These are phyloP conservation scores for Prunus salicina DNA, from an alignment of 306 rosid species.

Conservation along the genomic window DNA sequence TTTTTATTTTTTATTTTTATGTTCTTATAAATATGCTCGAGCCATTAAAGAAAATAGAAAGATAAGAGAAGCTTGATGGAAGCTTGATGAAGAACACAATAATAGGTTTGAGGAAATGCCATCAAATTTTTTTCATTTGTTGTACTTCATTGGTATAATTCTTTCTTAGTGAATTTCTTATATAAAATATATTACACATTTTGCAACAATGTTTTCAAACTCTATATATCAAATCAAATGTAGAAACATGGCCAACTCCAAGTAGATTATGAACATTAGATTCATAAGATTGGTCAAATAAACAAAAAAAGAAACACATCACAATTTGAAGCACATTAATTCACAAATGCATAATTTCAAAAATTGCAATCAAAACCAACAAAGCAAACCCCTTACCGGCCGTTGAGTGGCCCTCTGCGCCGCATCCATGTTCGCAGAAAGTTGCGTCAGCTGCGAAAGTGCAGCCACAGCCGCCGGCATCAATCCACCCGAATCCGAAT, in stretches of 20 bases:
- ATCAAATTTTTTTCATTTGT: too few species aligned
- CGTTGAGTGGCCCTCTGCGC: slow-evolving; percentile 20
- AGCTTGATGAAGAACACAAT: not conserved
- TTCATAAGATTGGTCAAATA: not conserved
- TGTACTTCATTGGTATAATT: not conserved
- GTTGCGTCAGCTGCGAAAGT: slow-evolving; percentile 22
- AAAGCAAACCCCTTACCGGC: slow-evolving; percentile 21
- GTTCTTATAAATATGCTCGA: too few species aligned
- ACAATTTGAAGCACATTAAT: not conserved
- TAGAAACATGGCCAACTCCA: not conserved
- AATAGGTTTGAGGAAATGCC: not conserved
- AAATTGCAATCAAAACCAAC: not conserved
- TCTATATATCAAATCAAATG: not conserved
- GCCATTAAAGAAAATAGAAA: too few species aligned
- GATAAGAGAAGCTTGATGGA: too few species aligned
- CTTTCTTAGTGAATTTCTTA: not conserved
- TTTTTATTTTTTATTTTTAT: too few species aligned
- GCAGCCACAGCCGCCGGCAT: slow-evolving; percentile 16
- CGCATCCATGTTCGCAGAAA: slow-evolving; percentile 22
- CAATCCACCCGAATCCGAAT: slow-evolving; percentile 10
- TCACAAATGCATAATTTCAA: not conserved
- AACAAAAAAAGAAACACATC: not conserved
- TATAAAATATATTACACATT: not conserved
- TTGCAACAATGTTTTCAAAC: not conserved
- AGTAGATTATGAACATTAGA: not conserved